Base-by-base conservation (phyloP, 495 filamentous ascomycete genomes). In the Penicillium steckii region DNA sequence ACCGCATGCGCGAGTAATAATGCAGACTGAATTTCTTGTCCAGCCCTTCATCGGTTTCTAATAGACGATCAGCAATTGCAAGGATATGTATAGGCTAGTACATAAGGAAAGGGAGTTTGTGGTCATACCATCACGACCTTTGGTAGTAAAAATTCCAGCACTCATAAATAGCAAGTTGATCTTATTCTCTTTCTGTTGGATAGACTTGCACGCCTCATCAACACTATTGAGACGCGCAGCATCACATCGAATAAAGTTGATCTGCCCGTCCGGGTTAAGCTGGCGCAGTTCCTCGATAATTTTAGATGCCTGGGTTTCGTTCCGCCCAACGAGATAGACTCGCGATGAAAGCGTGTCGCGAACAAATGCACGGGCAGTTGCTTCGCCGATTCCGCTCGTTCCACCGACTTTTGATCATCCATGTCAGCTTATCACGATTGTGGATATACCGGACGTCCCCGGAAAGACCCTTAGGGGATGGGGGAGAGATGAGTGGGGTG, bases 1-100 rank as follows among this genome's bases (percentile, higher is more conserved):
- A 88, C n/a, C 85, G 82, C 53, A 83, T 77, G 8, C 87, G 84
- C 9, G 81, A 71, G 61, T 89, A 90, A 65, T 84, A 85, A 30
- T 75, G 74, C 12, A 89, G 66, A 6, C 74, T 66, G 48, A 82
- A 65, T 48, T 78, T 79, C 18, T 72, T 72, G 60, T 86, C 76
- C 4, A 90, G 68, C 10, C 75, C 78, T 61, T 92, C 88, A 9
- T 61, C 42, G 0, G 85, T 88, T 52, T 86, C 81, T 75, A 48
- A 18, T 0, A 22, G 45, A 29, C 8, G 26, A 15, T 57, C 40
- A 55, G 59, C 25, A 24, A 17, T 21, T 23, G 17, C 25, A 37
- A 40, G 29, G 25, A 24, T 24, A 37, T 12, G n/a, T 30, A n/a
- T n/a, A n/a, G n/a, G n/a, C n/a, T n/a, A n/a, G n/a, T n/a, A n/a